Evolutionary conservation across 345 rosid genomes (phyloP), one percentile per base, ranked within the genome.

Genomic region (Moricandia arvensis): DNA sequence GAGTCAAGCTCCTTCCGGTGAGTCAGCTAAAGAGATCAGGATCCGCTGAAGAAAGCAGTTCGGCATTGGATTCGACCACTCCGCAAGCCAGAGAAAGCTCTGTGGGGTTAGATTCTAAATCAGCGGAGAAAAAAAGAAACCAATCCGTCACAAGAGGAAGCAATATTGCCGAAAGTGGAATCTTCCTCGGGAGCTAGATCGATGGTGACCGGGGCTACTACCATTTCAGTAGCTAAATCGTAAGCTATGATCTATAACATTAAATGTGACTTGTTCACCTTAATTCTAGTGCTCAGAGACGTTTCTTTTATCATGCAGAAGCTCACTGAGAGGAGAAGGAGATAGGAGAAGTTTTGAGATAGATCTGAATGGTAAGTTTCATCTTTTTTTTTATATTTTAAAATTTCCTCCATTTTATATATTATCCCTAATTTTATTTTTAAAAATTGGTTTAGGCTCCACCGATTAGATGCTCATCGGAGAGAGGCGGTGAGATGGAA

Each of bases 281-380:
- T 21, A 11, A 13, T 37, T 70, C 37, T 75, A 33, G 16, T 64
- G 6, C 33, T 80, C 0, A 65, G 13, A 58, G 1, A 17, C 11
- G 7, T 53, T 18, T 43, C 18, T 16, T 5, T 74, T 59, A 79
- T 73, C 81, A 79, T 73, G 78, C 66, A 79, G 78, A 12, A 63
- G 54, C 69, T 68, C 59, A n/a, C 76, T 83, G 49, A n/a, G n/a
- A n/a, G n/a, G 84, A 63, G 55, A 87, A 66, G 21, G 87, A 76
- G 80, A 96, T n/a, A 88, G 85, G n/a, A n/a, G n/a, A n/a, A n/a
- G n/a, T n/a, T 93, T 87, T 72, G 93, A 86, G 83, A 96, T 96
- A 89, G 99, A 96, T 93, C 94, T 93, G 84, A 96, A 96, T 96
- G 99, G 99, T 93, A 80, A 71, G 80, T 74, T 59, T 77, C 68